Conservation (phyloP, 768 basidiomycete genomes). For the Termitomyces sp. region DNA sequence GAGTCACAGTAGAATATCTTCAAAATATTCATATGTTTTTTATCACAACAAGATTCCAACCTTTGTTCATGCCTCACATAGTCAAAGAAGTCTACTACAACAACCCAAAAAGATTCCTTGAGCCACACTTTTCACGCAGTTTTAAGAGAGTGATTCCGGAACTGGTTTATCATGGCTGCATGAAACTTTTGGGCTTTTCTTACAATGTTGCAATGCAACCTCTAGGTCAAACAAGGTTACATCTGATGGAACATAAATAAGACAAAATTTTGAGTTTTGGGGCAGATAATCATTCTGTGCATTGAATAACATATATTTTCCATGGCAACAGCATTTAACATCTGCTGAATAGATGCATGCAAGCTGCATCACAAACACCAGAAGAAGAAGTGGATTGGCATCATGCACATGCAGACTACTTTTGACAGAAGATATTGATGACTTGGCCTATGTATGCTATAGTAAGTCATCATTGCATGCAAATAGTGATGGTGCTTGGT, state of each 20-base stretch:
- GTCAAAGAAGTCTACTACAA: conserved; percentile 1
- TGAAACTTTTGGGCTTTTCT: neutral
- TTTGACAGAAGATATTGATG: neutral
- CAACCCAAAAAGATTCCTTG: neutral
- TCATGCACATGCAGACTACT: neutral
- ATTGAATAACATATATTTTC: neutral
- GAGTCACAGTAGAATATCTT: neutral
- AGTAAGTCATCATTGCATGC: neutral
- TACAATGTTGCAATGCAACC: neutral
- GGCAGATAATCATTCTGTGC: neutral
- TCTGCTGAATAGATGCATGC: neutral
- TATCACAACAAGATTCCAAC: neutral
- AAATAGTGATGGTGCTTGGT: neutral
- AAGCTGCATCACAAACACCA: neutral
- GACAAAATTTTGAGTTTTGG: neutral
- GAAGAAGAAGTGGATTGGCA: neutral
- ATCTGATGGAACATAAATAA: neutral
- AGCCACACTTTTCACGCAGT: neutral
- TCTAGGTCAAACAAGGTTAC: conserved; percentile 1
- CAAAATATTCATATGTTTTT: neutral
- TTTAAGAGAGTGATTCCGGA: neutral
- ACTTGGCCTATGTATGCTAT: neutral
- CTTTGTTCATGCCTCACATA: neutral
- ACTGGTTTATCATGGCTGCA: neutral
- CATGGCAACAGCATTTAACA: neutral